Conservation (phyloP, 768 basidiomycete genomes). For the Collybia sp. region DNA sequence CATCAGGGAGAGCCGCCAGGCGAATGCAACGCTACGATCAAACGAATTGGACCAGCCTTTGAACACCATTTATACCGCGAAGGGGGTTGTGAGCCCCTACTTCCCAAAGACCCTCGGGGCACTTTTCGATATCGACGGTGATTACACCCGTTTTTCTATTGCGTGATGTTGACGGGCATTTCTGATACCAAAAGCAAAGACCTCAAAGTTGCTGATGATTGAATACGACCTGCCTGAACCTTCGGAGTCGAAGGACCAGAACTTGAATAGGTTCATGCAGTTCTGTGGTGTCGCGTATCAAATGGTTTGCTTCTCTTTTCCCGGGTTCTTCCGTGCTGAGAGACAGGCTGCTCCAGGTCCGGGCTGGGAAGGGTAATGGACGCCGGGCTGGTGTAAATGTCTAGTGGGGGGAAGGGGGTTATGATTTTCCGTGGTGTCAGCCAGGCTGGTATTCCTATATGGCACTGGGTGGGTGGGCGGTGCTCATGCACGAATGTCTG, state of each 20-base stretch:
- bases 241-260: conserved; percentile 36
- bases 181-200: conserved; percentile 18
- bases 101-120: conserved; percentile 50
- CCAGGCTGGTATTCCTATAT: too few relatives aligned
- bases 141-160: not conserved
- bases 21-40: conserved; percentile 43
- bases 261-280: conserved; percentile 52
- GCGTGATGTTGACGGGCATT: too few relatives aligned
- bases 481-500: too few relatives aligned
- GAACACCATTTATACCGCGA: conserved; percentile 40
- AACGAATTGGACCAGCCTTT: conserved; percentile 35
- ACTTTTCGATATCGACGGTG: conserved; percentile 41
- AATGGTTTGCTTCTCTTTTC: conserved; percentile 31
- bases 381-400: too few relatives aligned
- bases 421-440: too few relatives aligned
- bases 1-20: conserved; percentile 51
- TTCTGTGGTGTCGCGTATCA: conserved; percentile 55
- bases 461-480: too few relatives aligned
- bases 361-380: too few relatives aligned
- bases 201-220: conserved; percentile 26
- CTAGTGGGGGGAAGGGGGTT: too few relatives aligned
- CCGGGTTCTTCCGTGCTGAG: too few relatives aligned
- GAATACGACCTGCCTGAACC: conserved; percentile 34
- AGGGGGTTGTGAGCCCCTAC: conserved; percentile 39
- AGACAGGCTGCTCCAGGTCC: too few relatives aligned